phyloP scores from a whole-genome alignment of 2,329 filamentous ascomycete species.

The Aspergillus uvarum region DNA sequence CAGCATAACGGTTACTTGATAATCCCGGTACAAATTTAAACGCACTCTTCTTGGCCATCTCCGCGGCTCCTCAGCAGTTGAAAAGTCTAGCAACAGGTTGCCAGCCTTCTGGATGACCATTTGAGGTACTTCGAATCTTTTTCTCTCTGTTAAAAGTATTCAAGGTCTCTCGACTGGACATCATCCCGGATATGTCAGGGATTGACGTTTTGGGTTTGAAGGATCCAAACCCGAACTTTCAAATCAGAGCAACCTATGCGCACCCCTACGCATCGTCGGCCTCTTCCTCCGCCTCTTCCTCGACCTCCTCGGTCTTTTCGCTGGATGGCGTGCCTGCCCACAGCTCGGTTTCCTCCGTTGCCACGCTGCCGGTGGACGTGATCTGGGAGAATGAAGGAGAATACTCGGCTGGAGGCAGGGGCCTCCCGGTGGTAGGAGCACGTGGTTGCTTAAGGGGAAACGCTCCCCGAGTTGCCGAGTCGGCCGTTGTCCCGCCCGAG shows the following conservation, averaged over 20 bases:
- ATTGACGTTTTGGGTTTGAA: conserved; percentile 47
- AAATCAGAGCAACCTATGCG: conserved; percentile 38
- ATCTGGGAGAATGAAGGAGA: conserved; percentile 46
- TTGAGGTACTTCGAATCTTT: conserved; percentile 19
- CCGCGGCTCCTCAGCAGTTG: conserved; percentile 14
- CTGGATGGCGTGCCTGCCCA: conserved; percentile 64
- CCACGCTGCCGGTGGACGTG: conserved; percentile 59
- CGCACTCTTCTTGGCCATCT: conserved; percentile 13
- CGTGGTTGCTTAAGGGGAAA: conserved; percentile 29
- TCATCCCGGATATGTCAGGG: conserved; percentile 42
- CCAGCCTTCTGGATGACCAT: conserved; percentile 16
- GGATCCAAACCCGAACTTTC: conserved; percentile 38
- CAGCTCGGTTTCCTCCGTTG: conserved; percentile 67
- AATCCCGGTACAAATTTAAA: conserved; percentile 23
- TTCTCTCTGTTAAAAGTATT: conserved; percentile 19
- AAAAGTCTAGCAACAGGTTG: conserved; percentile 8
- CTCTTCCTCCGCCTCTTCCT: conserved; percentile 73
- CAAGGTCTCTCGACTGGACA: conserved; percentile 26
- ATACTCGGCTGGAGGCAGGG: conserved; percentile 28
- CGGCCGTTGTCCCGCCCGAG: conserved; percentile 38
- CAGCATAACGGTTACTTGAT: conserved; percentile 34
- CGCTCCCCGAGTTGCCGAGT: conserved; percentile 32
- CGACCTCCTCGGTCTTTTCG: conserved; percentile 76
- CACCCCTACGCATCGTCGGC: conserved; percentile 68
- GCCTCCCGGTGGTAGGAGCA: conserved; percentile 24